Percentiles rank a stretch among this genome's conserved stretches.
phyloP scores from a whole-genome alignment of 345 rosid genomes.

The Abelmoschus esculentus region DNA sequence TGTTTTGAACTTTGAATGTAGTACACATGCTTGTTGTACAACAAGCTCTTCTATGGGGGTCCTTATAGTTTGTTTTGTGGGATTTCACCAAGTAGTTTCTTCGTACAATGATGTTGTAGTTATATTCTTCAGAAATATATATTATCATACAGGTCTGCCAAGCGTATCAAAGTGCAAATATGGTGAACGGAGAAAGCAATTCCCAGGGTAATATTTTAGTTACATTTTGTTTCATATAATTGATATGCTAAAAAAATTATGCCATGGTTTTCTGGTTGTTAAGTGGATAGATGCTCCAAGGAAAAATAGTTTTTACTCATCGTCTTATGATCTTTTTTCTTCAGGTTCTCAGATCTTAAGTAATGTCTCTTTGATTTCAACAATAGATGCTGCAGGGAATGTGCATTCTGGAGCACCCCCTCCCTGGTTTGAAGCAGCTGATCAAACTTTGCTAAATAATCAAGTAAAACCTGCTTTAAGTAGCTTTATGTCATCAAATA shows the following conservation, averaged over 20 bases:
- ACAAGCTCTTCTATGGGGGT: background rate
- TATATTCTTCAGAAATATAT: conserved; percentile 2
- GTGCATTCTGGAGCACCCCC: conserved; percentile 82
- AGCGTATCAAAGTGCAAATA: conserved; percentile 28
- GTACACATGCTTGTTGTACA: background rate
- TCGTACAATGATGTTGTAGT: background rate
- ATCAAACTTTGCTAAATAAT: conserved; percentile 27
- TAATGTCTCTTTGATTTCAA: conserved; percentile 28
- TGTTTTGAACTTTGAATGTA: background rate
- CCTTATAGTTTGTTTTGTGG: background rate
- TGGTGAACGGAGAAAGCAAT: conserved; percentile 21
- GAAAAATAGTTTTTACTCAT: background rate
- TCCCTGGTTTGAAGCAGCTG: conserved; percentile 64
- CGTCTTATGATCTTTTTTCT: conserved; percentile 5
- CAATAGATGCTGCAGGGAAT: conserved; percentile 40
- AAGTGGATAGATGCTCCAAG: background rate
- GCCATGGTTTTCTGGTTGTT: background rate
- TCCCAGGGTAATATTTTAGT: conserved; percentile 37
- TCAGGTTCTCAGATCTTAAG: conserved; percentile 37
- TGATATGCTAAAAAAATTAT: background rate
- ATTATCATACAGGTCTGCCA: conserved; percentile 24
- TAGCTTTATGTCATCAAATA: conserved; percentile 22
- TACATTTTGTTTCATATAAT: background rate
- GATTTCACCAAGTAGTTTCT: too few relatives aligned
- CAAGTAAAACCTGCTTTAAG: conserved; percentile 25